Base-by-base conservation (phyloP, 2,329 filamentous ascomycete species). In the Aureobasidium mangrovei region DNA sequence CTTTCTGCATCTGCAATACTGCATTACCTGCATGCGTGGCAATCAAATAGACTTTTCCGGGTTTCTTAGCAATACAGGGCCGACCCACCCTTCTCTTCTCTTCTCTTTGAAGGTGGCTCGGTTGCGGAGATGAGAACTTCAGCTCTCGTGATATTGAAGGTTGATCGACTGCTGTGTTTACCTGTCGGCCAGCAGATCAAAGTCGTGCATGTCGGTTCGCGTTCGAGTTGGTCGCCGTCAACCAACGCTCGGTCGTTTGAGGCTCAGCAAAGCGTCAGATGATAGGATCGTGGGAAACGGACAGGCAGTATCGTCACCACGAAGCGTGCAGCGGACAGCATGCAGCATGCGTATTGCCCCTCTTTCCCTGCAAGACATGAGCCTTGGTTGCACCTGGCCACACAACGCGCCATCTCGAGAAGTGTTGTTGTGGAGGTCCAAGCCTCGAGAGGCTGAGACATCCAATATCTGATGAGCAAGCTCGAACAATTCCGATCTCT, bases 1-100 rank as follows among this genome's bases (percentile, higher is more conserved):
- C 47, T 33, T 33, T 49, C 24, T 40, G 47, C 47, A 51, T 41
- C 27, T 47, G 18, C 18, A 18, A 18, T 18, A 18, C 45, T 41
- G 47, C 47, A 51, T 51, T 51, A 18, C 47, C 41, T 51, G 47
- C 47, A 51, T 51, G 29, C 27, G 29, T 27, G 18, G 46, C n/a
- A 51, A 51, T 41, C 36, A 38, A 42, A 41, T 27, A 41, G 24
- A 51, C n/a, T 33, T 42, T 35, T 8, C 18, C 33, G 38, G 38
- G 29, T 42, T 28, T 41, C 36, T 12, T n/a, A 32, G 47, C 29
- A 33, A 41, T 41, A 18, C n/a, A 18, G 4, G 7, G 36, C 18
- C 18, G 18, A 18, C 18, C 18, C 18, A 18, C 18, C 18, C 18
- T 18, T 18, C 18, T 35, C 38, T 6, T 32, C n/a, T 41, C 33